Evolutionary conservation across 2,329 filamentous ascomycete species (phyloP).

Genomic region (Fragosphaeria purpurea): DNA sequence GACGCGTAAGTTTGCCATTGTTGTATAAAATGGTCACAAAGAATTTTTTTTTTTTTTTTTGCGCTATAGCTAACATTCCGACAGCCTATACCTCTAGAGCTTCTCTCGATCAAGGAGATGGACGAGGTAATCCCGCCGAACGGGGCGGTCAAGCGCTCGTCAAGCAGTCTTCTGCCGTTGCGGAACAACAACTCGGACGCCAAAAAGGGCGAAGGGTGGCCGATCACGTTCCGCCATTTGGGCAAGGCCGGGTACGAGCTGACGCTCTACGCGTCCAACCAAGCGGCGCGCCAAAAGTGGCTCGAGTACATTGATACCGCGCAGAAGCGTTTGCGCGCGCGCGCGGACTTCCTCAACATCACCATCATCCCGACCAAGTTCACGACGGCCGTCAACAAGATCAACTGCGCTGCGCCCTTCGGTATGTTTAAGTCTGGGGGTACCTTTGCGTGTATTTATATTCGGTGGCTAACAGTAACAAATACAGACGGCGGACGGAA

Average conservation of each 20-base stretch:
- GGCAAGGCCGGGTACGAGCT: slow-evolving; percentile 92
- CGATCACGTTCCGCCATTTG: slow-evolving; percentile 91
- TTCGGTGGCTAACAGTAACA: too few species aligned
- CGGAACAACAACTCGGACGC: slow-evolving; percentile 40
- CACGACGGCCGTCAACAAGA: slow-evolving; percentile 60
- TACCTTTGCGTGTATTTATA: too few species aligned
- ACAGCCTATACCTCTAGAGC: slow-evolving; percentile 82
- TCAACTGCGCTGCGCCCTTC: slow-evolving; percentile 91
- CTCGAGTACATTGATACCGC: slow-evolving; percentile 90
- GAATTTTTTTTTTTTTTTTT: not conserved
- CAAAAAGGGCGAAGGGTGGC: slow-evolving; percentile 66
- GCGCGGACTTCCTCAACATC: slow-evolving; percentile 83
- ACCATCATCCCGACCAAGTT: slow-evolving; percentile 49
- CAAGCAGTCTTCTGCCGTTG: slow-evolving; percentile 60
- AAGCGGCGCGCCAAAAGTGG: slow-evolving; percentile 87
- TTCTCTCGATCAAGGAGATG: slow-evolving; percentile 93
- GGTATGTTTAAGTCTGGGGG: slow-evolving; percentile 21
- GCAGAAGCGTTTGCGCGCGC: slow-evolving; percentile 75
- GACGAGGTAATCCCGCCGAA: slow-evolving; percentile 80
- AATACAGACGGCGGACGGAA: slow-evolving; percentile 70
- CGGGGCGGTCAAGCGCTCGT: slow-evolving; percentile 74
- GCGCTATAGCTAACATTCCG: slow-evolving; percentile 4
- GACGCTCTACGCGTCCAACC: slow-evolving; percentile 77
- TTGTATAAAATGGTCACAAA: too few species aligned
- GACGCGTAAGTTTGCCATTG: slow-evolving; percentile 40